Conservation (phyloP, 129 eudicot species). For the Tagetes erecta region DNA sequence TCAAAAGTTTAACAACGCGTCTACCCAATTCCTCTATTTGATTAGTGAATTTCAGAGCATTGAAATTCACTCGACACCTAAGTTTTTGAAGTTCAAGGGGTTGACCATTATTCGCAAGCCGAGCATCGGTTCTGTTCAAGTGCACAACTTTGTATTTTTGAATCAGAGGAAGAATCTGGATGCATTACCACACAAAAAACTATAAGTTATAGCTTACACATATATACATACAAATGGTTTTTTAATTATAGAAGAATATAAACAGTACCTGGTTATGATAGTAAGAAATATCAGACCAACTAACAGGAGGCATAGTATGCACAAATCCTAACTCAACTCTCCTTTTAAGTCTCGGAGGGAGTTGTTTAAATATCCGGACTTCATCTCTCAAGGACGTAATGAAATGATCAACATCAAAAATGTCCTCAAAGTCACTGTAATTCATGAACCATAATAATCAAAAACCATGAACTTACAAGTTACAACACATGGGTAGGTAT, state of each 20-base stretch:
- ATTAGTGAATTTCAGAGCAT: conserved; percentile 74
- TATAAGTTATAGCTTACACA: not conserved
- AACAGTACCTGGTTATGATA: conserved; percentile 73
- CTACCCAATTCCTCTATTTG: conserved; percentile 89
- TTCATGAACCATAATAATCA: conserved; percentile 9
- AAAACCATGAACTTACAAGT: not conserved
- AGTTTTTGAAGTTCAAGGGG: conserved; percentile 81
- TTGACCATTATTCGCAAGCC: conserved; percentile 89
- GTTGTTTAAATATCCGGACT: conserved; percentile 78
- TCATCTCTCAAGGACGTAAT: conserved; percentile 93
- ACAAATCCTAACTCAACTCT: conserved; percentile 75
- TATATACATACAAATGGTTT: not conserved
- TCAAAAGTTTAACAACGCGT: conserved; percentile 66
- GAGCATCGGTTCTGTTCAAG: conserved; percentile 89
- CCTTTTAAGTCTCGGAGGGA: conserved; percentile 85
- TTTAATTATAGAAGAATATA: conserved; percentile 6
- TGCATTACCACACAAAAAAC: not conserved
- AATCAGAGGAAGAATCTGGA: conserved; percentile 89
- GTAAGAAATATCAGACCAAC: conserved; percentile 97
- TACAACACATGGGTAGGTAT: not conserved
- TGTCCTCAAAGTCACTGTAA: conserved; percentile 89
- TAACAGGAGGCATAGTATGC: conserved; percentile 84
- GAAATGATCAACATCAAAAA: conserved; percentile 94
- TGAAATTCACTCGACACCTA: conserved; percentile 84
- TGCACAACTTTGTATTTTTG: conserved; percentile 88